phyloP scores from a whole-genome alignment of 305 asterid genomes.

The Plantago lanceolata region DNA sequence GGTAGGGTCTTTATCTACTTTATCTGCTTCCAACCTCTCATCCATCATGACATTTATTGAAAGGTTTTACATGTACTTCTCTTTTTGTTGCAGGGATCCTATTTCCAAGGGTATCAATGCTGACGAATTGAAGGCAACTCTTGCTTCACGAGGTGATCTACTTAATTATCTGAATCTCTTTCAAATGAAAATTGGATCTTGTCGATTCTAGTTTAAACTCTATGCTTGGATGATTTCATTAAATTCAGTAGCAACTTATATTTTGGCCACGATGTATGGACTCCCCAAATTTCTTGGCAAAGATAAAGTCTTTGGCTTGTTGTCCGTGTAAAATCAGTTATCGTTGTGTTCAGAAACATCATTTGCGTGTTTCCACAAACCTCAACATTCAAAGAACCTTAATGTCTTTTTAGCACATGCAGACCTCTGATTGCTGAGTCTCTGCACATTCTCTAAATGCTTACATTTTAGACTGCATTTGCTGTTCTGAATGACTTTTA shows the following conservation, averaged over 20 bases:
- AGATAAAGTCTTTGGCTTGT: not conserved
- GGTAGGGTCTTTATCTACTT: constrained; percentile 40
- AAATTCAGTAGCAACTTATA: not conserved
- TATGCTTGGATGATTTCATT: not conserved
- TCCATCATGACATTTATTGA: constrained; percentile 1
- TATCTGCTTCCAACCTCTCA: constrained; percentile 3
- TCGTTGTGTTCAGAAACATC: not conserved
- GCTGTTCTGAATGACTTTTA: too few species aligned
- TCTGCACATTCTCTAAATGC: too few species aligned
- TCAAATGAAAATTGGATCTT: not conserved
- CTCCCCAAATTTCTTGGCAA: not conserved
- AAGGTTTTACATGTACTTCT: not conserved
- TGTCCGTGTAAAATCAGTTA: not conserved
- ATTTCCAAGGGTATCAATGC: constrained; percentile 50
- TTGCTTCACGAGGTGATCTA: constrained; percentile 62
- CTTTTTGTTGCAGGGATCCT: constrained; percentile 62
- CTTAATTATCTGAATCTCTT: constrained; percentile 15
- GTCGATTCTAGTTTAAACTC: not conserved
- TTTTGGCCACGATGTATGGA: not conserved
- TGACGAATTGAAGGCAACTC: constrained; percentile 68
- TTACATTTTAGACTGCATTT: not conserved
- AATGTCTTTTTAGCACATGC: not conserved
- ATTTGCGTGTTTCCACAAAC: not conserved
- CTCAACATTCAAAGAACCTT: not conserved
- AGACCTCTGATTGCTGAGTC: not conserved